Evolutionary conservation across 2,329 filamentous ascomycete species (phyloP).

Genomic region (Orbilia quercus): DNA sequence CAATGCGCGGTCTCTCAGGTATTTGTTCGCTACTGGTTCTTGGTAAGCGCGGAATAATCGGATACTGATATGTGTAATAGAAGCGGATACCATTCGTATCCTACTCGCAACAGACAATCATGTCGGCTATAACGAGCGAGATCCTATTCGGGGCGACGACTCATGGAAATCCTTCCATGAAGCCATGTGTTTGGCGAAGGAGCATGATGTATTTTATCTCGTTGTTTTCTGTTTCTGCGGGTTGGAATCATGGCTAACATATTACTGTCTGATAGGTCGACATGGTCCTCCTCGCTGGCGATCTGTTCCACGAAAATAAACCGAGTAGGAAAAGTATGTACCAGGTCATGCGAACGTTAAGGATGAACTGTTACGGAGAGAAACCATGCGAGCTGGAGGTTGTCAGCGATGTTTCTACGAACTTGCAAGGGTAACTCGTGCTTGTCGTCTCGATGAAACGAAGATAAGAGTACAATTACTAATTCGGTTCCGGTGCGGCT

Average conservation of each 20-base stretch:
- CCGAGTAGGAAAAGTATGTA: constrained; percentile 95
- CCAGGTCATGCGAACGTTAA: constrained; percentile 93
- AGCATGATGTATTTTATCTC: constrained; percentile 73
- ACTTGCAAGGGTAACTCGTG: constrained; percentile 75
- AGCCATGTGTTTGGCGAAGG: constrained; percentile 86
- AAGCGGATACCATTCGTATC: constrained; percentile 87
- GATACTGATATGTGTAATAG: constrained; percentile 20
- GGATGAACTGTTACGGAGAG: constrained; percentile 92
- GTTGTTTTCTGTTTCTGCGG: constrained; percentile 19
- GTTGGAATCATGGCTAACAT: not conserved
- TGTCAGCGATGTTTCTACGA: constrained; percentile 89
- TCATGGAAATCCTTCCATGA: constrained; percentile 98
- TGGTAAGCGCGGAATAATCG: not conserved
- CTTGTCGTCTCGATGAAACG: not conserved
- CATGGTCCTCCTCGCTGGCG: constrained; percentile 94
- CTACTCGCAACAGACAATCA: constrained; percentile 96
- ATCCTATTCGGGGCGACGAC: constrained; percentile 93
- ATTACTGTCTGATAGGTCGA: constrained; percentile 71
- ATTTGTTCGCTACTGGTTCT: not conserved
- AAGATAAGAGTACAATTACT: not conserved
- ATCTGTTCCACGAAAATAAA: constrained; percentile 98
- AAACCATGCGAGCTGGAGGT: constrained; percentile 96
- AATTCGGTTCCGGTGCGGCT: not conserved
- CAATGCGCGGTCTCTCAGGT: constrained; percentile 47
- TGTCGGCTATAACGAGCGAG: constrained; percentile 94